These are phyloP conservation scores for Claviceps arundinis DNA, from an alignment of 2,329 filamentous ascomycete genomes.

Conservation along the genomic window DNA sequence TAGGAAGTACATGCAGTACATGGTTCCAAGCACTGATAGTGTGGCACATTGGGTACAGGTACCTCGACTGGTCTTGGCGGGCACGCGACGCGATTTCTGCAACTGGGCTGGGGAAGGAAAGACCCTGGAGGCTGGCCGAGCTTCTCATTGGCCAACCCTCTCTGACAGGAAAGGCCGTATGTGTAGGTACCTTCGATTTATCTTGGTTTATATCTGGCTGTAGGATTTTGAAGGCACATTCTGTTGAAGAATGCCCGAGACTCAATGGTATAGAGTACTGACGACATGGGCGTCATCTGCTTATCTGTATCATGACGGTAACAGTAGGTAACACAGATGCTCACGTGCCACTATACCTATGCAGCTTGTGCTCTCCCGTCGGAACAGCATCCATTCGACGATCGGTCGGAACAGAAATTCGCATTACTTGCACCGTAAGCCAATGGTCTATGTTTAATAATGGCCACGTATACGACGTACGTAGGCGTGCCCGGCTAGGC, in stretches of 20 bases:
- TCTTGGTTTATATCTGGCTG: no score
- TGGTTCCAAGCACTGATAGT: not conserved
- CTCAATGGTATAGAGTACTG: not conserved
- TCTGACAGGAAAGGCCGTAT: not conserved
- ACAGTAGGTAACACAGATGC: not conserved
- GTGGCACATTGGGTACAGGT: not conserved
- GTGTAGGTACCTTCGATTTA: no score
- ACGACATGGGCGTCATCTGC: not conserved
- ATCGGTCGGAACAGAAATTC: not conserved
- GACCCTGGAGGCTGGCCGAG: not conserved
- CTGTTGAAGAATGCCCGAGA: not conserved
- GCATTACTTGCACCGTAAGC: not conserved
- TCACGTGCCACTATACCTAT: not conserved
- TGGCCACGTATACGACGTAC: not conserved
- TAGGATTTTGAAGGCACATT: no score
- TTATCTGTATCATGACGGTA: not conserved
- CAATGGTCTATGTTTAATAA: not conserved
- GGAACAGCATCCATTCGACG: not conserved
- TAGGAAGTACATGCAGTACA: not conserved
- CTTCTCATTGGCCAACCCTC: not conserved
- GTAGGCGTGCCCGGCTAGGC: not conserved
- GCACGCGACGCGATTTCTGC: slow-evolving; percentile 1
- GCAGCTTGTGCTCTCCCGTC: not conserved
- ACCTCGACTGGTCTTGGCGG: not conserved
- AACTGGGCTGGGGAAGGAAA: not conserved